Percentiles rank a stretch among this genome's conserved stretches.
These are phyloP conservation scores for Sanchytrium tribonematis DNA, from an alignment of 371 early-diverging fungal genomes.

Conservation along the genomic window DNA sequence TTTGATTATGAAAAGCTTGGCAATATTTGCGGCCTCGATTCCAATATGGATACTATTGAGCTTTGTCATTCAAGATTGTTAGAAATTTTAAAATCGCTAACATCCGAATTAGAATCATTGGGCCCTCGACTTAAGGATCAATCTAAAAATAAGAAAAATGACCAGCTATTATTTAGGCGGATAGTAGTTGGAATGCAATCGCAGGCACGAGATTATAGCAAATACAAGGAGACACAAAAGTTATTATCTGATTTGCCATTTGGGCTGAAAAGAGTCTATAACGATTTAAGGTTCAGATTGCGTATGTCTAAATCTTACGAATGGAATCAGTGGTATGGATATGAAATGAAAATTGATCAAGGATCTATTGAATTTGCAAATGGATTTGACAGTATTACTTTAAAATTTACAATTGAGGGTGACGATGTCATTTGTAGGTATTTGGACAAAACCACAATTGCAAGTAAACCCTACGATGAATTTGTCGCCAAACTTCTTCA, in stretches of 20 bases:
- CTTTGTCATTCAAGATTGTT: background rate
- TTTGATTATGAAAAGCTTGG: background rate
- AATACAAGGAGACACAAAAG: background rate
- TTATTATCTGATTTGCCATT: background rate
- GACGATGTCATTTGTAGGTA: too few relatives aligned
- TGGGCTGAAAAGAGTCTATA: background rate
- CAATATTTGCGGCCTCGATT: background rate
- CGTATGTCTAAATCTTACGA: background rate
- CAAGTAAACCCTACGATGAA: too few relatives aligned
- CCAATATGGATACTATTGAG: background rate
- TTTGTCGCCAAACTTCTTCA: too few relatives aligned
- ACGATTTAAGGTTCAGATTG: background rate
- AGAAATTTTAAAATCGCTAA: too few relatives aligned
- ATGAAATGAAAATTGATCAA: background rate
- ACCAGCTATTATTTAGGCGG: background rate
- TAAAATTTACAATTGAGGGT: too few relatives aligned
- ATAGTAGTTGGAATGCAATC: background rate
- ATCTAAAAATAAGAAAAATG: background rate
- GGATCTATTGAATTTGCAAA: too few relatives aligned
- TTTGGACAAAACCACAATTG: too few relatives aligned
- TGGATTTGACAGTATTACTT: too few relatives aligned
- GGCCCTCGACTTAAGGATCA: background rate
- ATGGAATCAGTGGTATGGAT: background rate
- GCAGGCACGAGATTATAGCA: background rate
- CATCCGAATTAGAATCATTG: background rate